Base-by-base conservation (phyloP, 345 rosid genomes). In the Trapa incisa region DNA sequence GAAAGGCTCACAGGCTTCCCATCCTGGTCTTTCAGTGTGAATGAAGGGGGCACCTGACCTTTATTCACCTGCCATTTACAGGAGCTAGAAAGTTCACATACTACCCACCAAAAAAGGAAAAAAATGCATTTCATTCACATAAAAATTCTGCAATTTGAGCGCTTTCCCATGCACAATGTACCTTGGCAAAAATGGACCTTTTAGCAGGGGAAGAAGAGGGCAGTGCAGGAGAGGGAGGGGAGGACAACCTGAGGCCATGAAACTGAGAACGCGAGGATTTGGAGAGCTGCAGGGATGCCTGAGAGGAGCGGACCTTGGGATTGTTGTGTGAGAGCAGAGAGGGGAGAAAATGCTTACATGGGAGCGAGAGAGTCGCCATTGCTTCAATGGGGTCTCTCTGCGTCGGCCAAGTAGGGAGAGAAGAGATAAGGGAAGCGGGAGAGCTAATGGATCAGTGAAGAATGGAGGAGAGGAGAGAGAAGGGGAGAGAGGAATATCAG, bases 11-110 rank as follows among this genome's bases (percentile, higher is more conserved):
- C 90, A 7, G 56, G 74, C 78, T 71, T 93, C n/a, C 97, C 97
- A 4, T 90, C 91, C 70, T 93, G 98, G 79, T 93, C 92, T 74
- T 84, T 90, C 82, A 90, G 76, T 37, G 92, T 83, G 83, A 93
- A 90, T 32, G 85, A n/a, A 17, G 98, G 94, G 16, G 97, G 89
- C 41, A 37, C 82, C 68, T 81, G 82, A 4, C 96, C 97, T 74
- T 88, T 88, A 75, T 70, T 87, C 71, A 81, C 98, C 98, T 92
- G 64, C 65, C 57, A 41, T 4, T 47, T 37, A 47, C 32, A 64
- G 68, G 56, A 43, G 37, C 65, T 22, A 60, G 37, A 33, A 47
- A 48, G 45, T 13, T 16, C 29, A 6, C 2, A 36, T 36, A 16
- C 63, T 47, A n/a, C 39, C 39, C 41, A 65, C 35, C 37, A 57